Base-by-base conservation (phyloP, 2,329 filamentous ascomycete genomes). In the Aspergillus candidus region DNA sequence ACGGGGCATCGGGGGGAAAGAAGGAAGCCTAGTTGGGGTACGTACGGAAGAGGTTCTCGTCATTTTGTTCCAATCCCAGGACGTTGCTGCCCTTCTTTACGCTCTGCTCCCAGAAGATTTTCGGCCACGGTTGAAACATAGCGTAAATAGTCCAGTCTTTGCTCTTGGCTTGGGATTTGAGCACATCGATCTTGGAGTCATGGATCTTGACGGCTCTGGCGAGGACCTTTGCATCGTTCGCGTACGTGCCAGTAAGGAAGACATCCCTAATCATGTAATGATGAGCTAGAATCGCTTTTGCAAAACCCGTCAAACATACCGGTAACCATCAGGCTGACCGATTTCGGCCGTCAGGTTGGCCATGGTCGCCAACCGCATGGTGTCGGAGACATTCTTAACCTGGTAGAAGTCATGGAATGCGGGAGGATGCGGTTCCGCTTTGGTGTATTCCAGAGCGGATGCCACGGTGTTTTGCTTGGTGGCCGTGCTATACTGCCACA, bases 61-160 rank as follows among this genome's bases (percentile, higher is more conserved):
- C 55, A 8, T 57, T 51, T 6, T 55, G 54, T 32, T 71, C 62
- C 22, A 71, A 47, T 4, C 60, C 60, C 2, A 68, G 54, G 1
- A 67, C 50, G 32, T 66, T 68, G 17, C 70, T 69, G 3, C 53
- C 54, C 7, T 59, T 56, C 40, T 66, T 63, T 14, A 60, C 44
- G 4, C 59, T 53, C 6, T 64, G 61, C 47, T 68, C 56, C 32
- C 62, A 60, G 6, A 59, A 59, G 2, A 69, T 47, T 14, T 51
- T 46, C 0, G 71, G 68, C 38, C 75, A 65, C 11, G 67, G 69
- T 47, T 77, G 72, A 38, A 69, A 65, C 14, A 63, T 50, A 8
- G 40, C 50, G 39, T 52, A 50, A 13, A 58, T 51, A 11, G 49
- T 48, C 49, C 52, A 61, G 40, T 48, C 54, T 6, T 50, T 49